phyloP scores from a whole-genome alignment of 164 flowering plant genomes.

The Warburgia ugandensis region DNA sequence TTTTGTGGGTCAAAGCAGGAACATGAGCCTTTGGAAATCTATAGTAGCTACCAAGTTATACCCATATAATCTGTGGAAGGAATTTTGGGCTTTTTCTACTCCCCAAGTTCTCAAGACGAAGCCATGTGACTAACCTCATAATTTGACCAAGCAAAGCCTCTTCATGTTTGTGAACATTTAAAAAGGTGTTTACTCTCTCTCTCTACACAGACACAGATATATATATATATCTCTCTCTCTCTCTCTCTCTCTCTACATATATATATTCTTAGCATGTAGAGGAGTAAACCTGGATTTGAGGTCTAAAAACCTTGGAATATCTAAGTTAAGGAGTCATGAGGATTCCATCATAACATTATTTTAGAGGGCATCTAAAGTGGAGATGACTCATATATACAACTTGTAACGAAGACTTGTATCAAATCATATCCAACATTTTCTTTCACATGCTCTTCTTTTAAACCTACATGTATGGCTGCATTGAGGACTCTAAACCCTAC shows the following conservation, averaged over 20 bases:
- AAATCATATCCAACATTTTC: slow-evolving; percentile 2
- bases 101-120: slow-evolving; percentile 9
- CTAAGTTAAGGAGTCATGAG: slow-evolving; percentile 1
- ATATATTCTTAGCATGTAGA: neutral
- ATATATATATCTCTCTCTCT: too few relatives aligned
- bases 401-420: neutral
- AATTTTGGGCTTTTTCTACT: neutral
- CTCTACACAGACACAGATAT: too few relatives aligned
- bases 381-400: slow-evolving; percentile 1
- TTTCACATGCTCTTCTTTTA: neutral
- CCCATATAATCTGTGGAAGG: neutral
- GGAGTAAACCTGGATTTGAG: slow-evolving; percentile 1
- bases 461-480: neutral
- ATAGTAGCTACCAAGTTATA: too few relatives aligned
- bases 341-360: slow-evolving; percentile 3
- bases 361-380: slow-evolving; percentile 1
- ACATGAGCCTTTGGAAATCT: slow-evolving; percentile 7
- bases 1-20: slow-evolving; percentile 9
- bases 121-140: slow-evolving; percentile 14
- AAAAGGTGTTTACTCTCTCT: neutral
- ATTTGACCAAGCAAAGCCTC: neutral
- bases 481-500: neutral
- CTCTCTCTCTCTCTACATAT: too few relatives aligned
- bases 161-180: too few relatives aligned
- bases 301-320: neutral